phyloP scores from a whole-genome alignment of 345 rosid genomes.

The Corchorus olitorius region DNA sequence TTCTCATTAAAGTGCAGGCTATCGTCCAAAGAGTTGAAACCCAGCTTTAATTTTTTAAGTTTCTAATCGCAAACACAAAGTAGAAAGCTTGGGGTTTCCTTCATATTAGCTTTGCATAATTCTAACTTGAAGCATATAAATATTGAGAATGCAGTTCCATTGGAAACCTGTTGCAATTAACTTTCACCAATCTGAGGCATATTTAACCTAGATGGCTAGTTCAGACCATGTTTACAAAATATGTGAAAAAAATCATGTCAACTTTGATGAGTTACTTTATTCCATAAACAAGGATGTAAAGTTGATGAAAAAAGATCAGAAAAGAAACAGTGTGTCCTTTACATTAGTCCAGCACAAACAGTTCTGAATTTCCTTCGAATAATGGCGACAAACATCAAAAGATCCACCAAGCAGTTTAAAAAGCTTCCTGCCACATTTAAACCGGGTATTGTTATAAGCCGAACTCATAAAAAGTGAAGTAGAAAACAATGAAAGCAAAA shows the following conservation, averaged over 20 bases:
- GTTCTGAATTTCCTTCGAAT: neutral
- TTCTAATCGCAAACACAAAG: no score
- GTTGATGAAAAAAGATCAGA: constrained; percentile 5
- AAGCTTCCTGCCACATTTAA: constrained; percentile 27
- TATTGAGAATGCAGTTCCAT: neutral
- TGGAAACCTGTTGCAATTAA: neutral
- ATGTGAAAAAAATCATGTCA: neutral
- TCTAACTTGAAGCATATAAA: neutral
- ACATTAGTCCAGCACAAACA: constrained; percentile 16
- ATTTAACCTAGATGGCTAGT: neutral
- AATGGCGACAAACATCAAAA: constrained; percentile 14
- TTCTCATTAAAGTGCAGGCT: no score
- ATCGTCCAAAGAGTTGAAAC: no score
- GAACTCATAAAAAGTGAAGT: neutral
- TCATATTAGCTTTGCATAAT: neutral
- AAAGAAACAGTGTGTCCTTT: neutral
- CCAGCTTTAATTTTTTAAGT: no score
- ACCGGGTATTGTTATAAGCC: neutral
- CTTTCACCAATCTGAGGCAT: neutral
- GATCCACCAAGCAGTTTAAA: constrained; percentile 18
- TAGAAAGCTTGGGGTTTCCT: no score
- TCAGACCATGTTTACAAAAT: neutral
- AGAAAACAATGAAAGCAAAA: neutral
- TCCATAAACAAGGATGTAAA: constrained; percentile 16
- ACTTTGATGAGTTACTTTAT: constrained; percentile 20